phyloP scores from a whole-genome alignment of 805 yeast species.

The Nakazawaea peltata region DNA sequence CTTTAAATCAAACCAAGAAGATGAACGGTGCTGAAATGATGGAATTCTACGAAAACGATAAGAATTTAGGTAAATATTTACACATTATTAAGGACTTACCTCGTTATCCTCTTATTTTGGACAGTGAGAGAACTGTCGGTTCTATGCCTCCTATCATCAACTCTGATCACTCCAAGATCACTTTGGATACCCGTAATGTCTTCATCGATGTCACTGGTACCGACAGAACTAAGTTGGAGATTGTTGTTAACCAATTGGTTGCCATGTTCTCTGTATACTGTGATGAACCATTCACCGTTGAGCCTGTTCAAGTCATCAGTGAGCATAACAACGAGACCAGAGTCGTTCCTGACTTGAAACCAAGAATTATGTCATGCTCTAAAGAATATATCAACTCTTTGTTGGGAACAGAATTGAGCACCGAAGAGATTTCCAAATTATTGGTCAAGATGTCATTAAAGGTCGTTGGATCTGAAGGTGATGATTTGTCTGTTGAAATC shows the following conservation, averaged over 20 bases:
- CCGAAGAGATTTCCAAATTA: conserved; percentile 59
- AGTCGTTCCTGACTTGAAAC: conserved; percentile 62
- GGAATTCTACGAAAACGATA: conserved; percentile 87
- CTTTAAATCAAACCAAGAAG: conserved; percentile 61
- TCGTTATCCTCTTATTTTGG: conserved; percentile 85
- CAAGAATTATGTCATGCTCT: conserved; percentile 68
- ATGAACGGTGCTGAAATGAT: conserved; percentile 74
- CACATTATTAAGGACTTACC: conserved; percentile 85
- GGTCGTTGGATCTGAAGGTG: conserved; percentile 44
- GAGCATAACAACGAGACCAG: conserved; percentile 74
- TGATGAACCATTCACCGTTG: conserved; percentile 72
- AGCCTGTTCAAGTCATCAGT: conserved; percentile 81
- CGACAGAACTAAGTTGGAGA: conserved; percentile 87
- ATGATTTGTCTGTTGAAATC: conserved; percentile 55
- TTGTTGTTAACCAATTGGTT: conserved; percentile 85
- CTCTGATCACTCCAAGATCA: conserved; percentile 82
- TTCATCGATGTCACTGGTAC: conserved; percentile 94
- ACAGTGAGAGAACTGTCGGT: conserved; percentile 66
- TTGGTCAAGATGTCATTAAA: conserved; percentile 75
- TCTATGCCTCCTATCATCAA: conserved; percentile 97
- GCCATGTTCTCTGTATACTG: conserved; percentile 95
- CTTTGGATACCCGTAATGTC: conserved; percentile 77
- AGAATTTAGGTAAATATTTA: conserved; percentile 80
- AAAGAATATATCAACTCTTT: conserved; percentile 84
- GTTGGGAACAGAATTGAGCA: conserved; percentile 71